Percentiles rank a stretch among this genome's conserved stretches.
These are phyloP conservation scores for Westerdykella sp. DNA, from an alignment of 2,329 filamentous ascomycete genomes.

Conservation along the genomic window DNA sequence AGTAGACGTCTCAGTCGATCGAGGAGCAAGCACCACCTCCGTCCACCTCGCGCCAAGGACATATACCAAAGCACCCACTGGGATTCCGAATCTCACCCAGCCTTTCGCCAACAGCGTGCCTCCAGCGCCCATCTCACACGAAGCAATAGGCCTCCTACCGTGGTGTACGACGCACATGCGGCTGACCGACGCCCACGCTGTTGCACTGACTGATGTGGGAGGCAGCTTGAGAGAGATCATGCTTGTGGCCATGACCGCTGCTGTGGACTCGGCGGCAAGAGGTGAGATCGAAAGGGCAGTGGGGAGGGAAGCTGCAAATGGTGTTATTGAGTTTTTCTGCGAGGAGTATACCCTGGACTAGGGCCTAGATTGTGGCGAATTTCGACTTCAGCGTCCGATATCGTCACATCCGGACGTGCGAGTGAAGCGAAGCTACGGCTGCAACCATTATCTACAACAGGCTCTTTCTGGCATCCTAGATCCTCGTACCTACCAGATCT, in stretches of 20 bases:
- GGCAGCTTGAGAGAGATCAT: conserved; percentile 29
- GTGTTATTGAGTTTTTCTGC: conserved; percentile 28
- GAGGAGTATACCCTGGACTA: conserved; percentile 24
- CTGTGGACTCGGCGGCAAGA: conserved; percentile 9
- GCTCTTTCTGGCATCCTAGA: too few species aligned
- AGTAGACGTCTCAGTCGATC: neutral
- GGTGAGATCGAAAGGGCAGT: conserved; percentile 16
- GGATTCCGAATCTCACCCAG: neutral
- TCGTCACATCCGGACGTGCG: too few species aligned
- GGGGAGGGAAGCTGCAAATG: conserved; percentile 13
- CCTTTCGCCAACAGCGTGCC: neutral
- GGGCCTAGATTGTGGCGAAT: too few species aligned
- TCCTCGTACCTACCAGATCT: too few species aligned
- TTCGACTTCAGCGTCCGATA: too few species aligned
- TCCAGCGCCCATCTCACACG: conserved; percentile 3
- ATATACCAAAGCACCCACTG: neutral
- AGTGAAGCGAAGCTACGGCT: too few species aligned
- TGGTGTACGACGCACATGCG: conserved; percentile 22
- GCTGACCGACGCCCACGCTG: conserved; percentile 20
- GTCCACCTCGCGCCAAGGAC: neutral
- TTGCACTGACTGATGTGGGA: conserved; percentile 28
- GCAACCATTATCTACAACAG: too few species aligned
- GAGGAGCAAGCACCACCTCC: neutral
- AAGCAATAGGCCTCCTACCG: conserved; percentile 21
- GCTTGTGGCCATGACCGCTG: conserved; percentile 19